phyloP scores from a whole-genome alignment of 2,329 filamentous ascomycete species.

The Fusarium bactridioides region DNA sequence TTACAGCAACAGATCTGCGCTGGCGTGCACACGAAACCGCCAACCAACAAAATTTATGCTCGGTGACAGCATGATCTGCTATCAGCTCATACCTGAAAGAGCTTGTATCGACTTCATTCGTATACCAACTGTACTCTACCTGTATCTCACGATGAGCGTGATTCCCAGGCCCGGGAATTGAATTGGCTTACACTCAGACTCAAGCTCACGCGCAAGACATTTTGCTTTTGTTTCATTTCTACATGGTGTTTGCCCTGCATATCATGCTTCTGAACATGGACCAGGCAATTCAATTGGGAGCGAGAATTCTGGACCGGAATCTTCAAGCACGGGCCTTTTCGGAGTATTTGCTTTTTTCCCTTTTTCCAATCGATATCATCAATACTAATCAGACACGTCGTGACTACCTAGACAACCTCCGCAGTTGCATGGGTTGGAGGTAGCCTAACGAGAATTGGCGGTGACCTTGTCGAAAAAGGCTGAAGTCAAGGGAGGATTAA shows the following conservation, averaged over 20 bases:
- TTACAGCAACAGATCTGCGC: constrained; percentile 18
- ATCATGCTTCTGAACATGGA: constrained; percentile 12
- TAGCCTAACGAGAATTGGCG: constrained; percentile 1
- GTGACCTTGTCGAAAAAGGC: constrained; percentile 6
- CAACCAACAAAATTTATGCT: constrained; percentile 2
- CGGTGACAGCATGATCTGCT: constrained; percentile 23
- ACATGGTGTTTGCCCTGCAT: constrained; percentile 19
- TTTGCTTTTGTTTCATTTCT: constrained; percentile 10
- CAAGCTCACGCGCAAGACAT: constrained; percentile 13
- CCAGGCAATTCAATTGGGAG: constrained; percentile 3
- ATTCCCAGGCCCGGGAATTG: not conserved
- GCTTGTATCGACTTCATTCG: not conserved
- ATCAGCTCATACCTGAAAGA: not conserved
- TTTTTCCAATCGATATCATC: not conserved
- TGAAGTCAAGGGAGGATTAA: constrained; percentile 12
- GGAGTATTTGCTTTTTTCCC: constrained; percentile 28
- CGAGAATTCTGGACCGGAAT: constrained; percentile 8
- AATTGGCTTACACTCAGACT: constrained; percentile 1
- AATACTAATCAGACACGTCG: constrained; percentile 8
- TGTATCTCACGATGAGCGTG: constrained; percentile 1
- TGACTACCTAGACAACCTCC: constrained; percentile 1
- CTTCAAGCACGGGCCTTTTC: constrained; percentile 25
- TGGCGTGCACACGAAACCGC: constrained; percentile 30
- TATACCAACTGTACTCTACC: not conserved
- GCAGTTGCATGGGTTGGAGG: constrained; percentile 5